Conservation (phyloP, 2,329 filamentous ascomycete genomes). For the Colletotrichum viniferum region DNA sequence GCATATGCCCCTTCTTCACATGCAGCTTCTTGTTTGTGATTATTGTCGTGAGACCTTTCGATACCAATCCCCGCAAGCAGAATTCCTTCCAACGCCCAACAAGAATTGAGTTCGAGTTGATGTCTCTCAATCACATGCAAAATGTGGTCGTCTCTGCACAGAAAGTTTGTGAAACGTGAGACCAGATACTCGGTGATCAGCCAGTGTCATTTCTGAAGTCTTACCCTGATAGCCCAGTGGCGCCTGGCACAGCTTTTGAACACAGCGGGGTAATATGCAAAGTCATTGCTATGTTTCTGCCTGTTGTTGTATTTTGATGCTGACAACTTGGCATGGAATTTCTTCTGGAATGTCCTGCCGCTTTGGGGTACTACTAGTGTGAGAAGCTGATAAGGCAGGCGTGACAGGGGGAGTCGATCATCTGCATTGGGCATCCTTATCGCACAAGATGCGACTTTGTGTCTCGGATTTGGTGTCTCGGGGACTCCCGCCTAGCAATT, state of each 20-base stretch:
- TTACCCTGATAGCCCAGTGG: neutral
- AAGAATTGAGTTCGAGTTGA: neutral
- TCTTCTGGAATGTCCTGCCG: neutral
- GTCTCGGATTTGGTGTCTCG: neutral
- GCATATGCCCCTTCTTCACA: neutral
- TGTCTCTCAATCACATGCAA: neutral
- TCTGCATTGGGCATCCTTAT: neutral
- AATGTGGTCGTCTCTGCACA: neutral
- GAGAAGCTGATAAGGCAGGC: neutral
- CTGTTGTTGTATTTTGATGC: neutral
- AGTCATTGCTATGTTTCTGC: neutral
- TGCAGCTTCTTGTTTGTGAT: neutral
- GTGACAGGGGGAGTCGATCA: neutral
- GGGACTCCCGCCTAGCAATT: neutral
- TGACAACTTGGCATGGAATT: neutral
- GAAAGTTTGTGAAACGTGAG: neutral
- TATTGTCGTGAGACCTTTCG: neutral
- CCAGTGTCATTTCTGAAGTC: neutral
- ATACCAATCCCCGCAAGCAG: neutral
- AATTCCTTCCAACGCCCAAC: neutral
- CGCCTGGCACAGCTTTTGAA: neutral
- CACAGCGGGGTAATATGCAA: neutral
- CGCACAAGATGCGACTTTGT: neutral
- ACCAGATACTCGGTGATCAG: neutral
- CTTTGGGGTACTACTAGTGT: neutral